Conservation (phyloP, 352 stramenopile genomes). For the Chrysophaeum taylorii region DNA sequence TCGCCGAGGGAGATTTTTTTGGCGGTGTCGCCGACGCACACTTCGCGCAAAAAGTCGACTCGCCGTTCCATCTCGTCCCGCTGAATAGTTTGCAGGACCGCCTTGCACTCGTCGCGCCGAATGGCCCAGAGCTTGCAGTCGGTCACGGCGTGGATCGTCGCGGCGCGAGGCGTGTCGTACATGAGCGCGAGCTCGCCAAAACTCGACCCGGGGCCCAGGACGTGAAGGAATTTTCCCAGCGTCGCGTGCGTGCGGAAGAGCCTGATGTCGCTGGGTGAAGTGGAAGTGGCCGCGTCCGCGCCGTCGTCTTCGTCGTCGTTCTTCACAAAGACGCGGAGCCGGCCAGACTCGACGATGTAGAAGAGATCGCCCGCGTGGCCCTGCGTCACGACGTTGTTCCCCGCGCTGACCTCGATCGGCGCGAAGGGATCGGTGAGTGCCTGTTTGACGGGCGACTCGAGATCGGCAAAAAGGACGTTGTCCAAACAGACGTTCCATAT, state of each 20-base stretch:
- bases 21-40: conserved; percentile 35
- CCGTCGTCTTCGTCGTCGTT: conserved; percentile 22
- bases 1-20: conserved; percentile 23
- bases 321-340: conserved; percentile 41
- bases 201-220: conserved; percentile 21
- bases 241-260: neutral
- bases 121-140: conserved; percentile 84
- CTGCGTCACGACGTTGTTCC: conserved; percentile 47
- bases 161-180: conserved; percentile 84
- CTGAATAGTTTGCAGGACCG: neutral
- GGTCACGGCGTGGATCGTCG: conserved; percentile 67
- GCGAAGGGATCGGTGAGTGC: conserved; percentile 41
- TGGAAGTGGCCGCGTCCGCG: neutral
- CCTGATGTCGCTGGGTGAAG: neutral
- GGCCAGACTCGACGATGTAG: conserved; percentile 54
- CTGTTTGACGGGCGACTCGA: conserved; percentile 35
- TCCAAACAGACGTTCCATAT: conserved; percentile 44
- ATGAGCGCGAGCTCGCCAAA: conserved; percentile 92
- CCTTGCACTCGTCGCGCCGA: conserved; percentile 39
- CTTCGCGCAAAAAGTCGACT: conserved; percentile 26
- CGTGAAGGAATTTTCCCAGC: neutral
- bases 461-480: conserved; percentile 54
- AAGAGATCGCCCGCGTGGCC: conserved; percentile 53
- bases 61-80: neutral
- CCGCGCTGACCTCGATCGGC: conserved; percentile 34